A percentile compares a stretch with the other conserved stretches of the same genome.
Conservation (phyloP, 2,329 filamentous ascomycete genomes). For the Colletotrichum higginsianum region DNA sequence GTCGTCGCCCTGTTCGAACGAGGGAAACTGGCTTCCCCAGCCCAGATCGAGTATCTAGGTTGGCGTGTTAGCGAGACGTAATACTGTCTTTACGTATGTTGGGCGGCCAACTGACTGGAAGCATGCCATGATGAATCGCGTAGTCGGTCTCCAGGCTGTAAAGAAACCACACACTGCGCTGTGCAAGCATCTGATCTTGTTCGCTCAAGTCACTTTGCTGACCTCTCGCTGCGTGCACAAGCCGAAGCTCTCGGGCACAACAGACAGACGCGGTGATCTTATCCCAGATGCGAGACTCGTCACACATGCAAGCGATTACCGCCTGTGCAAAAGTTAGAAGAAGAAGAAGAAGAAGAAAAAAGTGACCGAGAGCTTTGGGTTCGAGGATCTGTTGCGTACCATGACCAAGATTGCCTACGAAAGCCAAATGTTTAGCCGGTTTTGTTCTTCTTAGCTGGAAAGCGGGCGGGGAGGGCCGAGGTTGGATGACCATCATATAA, state of each 20-base stretch:
- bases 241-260: conserved; percentile 34
- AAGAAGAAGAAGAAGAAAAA: too few species aligned
- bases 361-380: not conserved
- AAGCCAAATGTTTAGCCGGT: not conserved
- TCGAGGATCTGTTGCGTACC: not conserved
- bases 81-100: not conserved
- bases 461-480: too few species aligned
- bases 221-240: conserved; percentile 25
- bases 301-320: conserved; percentile 24
- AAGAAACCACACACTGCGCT: conserved; percentile 34
- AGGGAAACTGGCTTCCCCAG: conserved; percentile 23
- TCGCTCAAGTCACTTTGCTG: conserved; percentile 28
- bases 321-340: conserved; percentile 8
- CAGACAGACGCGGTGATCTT: conserved; percentile 33
- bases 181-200: conserved; percentile 24
- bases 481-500: not conserved
- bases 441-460: too few species aligned
- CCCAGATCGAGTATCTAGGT: conserved; percentile 27
- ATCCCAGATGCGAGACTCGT: conserved; percentile 26
- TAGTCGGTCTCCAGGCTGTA: conserved; percentile 34
- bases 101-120: conserved; percentile 20
- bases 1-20: conserved; percentile 30
- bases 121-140: conserved; percentile 35
- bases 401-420: conserved; percentile 8
- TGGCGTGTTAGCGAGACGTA: not conserved